phyloP scores from a whole-genome alignment of 805 yeast genomes.

The Groenewaldozyma tartarivorans region DNA sequence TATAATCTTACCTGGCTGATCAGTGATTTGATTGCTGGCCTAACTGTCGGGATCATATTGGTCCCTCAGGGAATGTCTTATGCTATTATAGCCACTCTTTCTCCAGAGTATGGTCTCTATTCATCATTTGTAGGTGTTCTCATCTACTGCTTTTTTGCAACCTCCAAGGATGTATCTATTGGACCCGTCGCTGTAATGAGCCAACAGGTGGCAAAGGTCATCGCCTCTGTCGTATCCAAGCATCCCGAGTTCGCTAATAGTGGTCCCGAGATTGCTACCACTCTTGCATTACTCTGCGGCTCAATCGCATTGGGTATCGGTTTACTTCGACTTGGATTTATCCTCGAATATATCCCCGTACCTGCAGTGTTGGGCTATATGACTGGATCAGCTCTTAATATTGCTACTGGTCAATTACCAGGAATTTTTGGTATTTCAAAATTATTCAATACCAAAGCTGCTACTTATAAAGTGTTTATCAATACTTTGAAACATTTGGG shows the following conservation, averaged over 20 bases:
- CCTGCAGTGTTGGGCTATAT: conserved; percentile 93
- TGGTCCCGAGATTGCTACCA: conserved; percentile 72
- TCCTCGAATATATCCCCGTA: conserved; percentile 78
- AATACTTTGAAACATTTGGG: conserved; percentile 63
- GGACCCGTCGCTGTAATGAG: conserved; percentile 98
- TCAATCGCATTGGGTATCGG: conserved; percentile 78
- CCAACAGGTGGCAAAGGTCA: conserved; percentile 68
- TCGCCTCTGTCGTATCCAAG: conserved; percentile 49
- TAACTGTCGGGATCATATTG: conserved; percentile 85
- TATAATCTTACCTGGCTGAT: conserved; percentile 74
- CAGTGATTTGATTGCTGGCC: conserved; percentile 81
- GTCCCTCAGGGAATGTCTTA: conserved; percentile 97
- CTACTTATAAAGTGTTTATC: conserved; percentile 63
- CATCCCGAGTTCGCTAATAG: conserved; percentile 33
- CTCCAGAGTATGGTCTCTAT: conserved; percentile 80
- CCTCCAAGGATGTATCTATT: conserved; percentile 89
- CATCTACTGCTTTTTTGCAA: conserved; percentile 83
- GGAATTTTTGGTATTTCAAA: conserved; percentile 65
- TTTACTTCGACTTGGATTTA: conserved; percentile 71
- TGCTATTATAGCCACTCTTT: conserved; percentile 74
- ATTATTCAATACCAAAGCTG: conserved; percentile 58
- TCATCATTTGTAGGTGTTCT: conserved; percentile 88
- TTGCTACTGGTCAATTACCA: conserved; percentile 79
- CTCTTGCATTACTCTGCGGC: conserved; percentile 75
- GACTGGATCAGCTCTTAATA: conserved; percentile 87